phyloP scores from a whole-genome alignment of 257 asterid species.

The Misopates orontium region DNA sequence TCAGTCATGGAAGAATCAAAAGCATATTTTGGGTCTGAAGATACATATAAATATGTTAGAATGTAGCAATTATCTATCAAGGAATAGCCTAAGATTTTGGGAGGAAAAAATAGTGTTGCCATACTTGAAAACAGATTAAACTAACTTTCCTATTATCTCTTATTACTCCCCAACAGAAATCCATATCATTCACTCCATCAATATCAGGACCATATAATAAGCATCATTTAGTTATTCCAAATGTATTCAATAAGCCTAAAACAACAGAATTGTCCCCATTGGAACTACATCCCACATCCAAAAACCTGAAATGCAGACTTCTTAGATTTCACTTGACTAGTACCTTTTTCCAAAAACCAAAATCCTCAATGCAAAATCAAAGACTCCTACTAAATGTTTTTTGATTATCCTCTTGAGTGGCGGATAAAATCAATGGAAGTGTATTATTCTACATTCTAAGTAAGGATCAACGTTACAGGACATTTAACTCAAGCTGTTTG shows the following conservation, averaged over 20 bases:
- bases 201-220: background rate
- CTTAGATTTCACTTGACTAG: conserved; percentile 20
- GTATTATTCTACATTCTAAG: conserved; percentile 21
- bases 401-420: conserved; percentile 6
- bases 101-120: background rate
- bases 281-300: background rate
- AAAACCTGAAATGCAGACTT: background rate
- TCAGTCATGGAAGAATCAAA: background rate
- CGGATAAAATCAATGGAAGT: background rate
- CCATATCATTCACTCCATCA: background rate
- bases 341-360: background rate
- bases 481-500: conserved; percentile 1
- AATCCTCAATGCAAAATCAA: background rate
- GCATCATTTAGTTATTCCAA: background rate
- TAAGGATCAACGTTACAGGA: conserved; percentile 24
- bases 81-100: background rate
- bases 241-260: background rate
- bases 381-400: conserved; percentile 10
- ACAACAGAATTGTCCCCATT: background rate
- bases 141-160: background rate
- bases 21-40: background rate
- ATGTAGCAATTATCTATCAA: conserved; percentile 3
- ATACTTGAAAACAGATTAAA: conserved; percentile 11
- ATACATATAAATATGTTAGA: too few relatives aligned
- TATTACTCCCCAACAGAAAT: conserved; percentile 6